Conservation (phyloP, 768 basidiomycete genomes). For the Amanita rubescens region DNA sequence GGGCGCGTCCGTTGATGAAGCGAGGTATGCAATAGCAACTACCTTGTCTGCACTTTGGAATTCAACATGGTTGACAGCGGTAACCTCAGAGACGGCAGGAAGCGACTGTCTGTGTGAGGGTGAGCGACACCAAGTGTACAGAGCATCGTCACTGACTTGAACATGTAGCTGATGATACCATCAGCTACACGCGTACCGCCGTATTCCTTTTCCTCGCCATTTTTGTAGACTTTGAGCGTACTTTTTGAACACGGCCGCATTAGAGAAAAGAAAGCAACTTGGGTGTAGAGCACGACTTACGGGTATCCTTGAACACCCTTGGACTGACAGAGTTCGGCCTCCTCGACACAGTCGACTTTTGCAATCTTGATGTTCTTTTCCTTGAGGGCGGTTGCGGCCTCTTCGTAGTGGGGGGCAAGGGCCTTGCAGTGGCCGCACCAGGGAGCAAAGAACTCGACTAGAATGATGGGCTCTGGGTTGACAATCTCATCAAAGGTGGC, state of each 20-base stretch:
- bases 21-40: slow-evolving; percentile 80
- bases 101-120: slow-evolving; percentile 63
- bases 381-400: slow-evolving; percentile 90
- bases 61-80: slow-evolving; percentile 65
- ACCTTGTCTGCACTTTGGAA: slow-evolving; percentile 88
- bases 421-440: slow-evolving; percentile 98
- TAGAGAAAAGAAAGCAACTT: background rate
- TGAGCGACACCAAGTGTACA: slow-evolving; percentile 3
- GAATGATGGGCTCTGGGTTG: slow-evolving; percentile 59
- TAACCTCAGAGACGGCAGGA: slow-evolving; percentile 85
- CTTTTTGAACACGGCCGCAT: slow-evolving; percentile 19
- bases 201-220: slow-evolving; percentile 78
- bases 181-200: slow-evolving; percentile 87
- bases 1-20: slow-evolving; percentile 64
- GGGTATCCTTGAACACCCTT: slow-evolving; percentile 93
- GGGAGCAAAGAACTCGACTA: slow-evolving; percentile 89
- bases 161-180: slow-evolving; percentile 94
- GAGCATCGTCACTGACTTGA: slow-evolving; percentile 55
- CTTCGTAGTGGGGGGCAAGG: slow-evolving; percentile 88
- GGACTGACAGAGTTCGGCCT: slow-evolving; percentile 83
- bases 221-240: slow-evolving; percentile 87
- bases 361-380: slow-evolving; percentile 85
- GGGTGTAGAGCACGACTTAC: slow-evolving; percentile 36
- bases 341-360: slow-evolving; percentile 95
- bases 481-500: slow-evolving; percentile 63